Conservation (phyloP, 371 early-diverging fungal species). For the Globomyces sp. region DNA sequence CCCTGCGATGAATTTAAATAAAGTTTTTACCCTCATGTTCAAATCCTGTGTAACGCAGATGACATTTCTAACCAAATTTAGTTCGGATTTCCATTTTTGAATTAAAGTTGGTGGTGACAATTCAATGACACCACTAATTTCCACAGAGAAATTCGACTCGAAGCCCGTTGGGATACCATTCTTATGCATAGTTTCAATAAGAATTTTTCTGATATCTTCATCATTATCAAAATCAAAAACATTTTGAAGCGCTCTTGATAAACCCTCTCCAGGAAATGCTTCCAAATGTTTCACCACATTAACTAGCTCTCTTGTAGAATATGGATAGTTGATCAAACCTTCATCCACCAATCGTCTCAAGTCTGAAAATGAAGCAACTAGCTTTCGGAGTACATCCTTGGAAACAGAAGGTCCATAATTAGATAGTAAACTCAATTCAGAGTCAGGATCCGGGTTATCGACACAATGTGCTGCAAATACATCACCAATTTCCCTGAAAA, state of each 20-base stretch:
- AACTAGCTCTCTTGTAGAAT: conserved; percentile 82
- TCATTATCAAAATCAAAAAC: conserved; percentile 81
- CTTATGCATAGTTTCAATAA: conserved; percentile 72
- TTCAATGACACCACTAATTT: conserved; percentile 55
- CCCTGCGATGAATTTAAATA: conserved; percentile 27
- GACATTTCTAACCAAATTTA: conserved; percentile 29
- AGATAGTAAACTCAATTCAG: conserved; percentile 62
- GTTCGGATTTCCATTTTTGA: conserved; percentile 61
- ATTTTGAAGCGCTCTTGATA: conserved; percentile 72
- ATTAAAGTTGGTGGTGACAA: conserved; percentile 56
- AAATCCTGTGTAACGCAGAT: background rate
- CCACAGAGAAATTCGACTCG: conserved; percentile 68
- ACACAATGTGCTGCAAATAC: conserved; percentile 62
- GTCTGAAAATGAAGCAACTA: conserved; percentile 73
- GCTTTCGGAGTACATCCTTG: conserved; percentile 61
- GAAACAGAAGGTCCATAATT: conserved; percentile 75
- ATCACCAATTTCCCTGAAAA: conserved; percentile 75
- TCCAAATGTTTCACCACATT: conserved; percentile 77
- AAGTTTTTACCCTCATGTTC: conserved; percentile 13
- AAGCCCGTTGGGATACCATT: conserved; percentile 76
- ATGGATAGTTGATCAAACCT: conserved; percentile 77
- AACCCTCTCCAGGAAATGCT: conserved; percentile 70
- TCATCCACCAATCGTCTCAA: conserved; percentile 74
- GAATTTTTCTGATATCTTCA: conserved; percentile 30
- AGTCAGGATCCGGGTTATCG: conserved; percentile 75